Evolutionary conservation across 192 early-diverging fungal genomes (phyloP), one percentile per base, ranked within the genome.

Genomic region (Podila verticillata): DNA sequence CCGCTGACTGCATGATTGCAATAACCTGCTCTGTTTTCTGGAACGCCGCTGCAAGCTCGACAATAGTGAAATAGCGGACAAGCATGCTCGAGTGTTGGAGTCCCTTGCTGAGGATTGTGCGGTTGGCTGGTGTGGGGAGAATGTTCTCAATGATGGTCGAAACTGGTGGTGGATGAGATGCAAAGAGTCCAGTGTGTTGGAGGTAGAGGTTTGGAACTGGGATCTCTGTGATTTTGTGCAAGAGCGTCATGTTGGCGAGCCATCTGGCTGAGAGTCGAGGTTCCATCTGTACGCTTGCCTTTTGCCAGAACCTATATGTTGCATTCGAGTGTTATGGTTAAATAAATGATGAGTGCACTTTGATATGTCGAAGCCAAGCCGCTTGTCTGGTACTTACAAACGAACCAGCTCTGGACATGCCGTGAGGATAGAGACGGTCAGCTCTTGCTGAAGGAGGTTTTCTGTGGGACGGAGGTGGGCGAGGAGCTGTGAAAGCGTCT

Each of bases 341-440:
- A 56, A 31, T 63, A 20, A 22, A 9, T 49, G 29, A 31, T 2
- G 13, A 3, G 36, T 5, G 2, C 26, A 63, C 60, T 47, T 57
- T 8, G 15, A 5, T 31, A 57, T 7, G 29, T 31, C 57, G 20
- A 22, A 3, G 6, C 15, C 7, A 5, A 39, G n/a, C 4, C 36
- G 12, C 30, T 12, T 10, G 28, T 15, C 48, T 44, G 35, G 59
- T 10, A 78, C 83, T 88, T 86, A 96, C 93, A 80, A 63, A 68
- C 89, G 88, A 22, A 93, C 87, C 15, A 95, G 74, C 60, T 95
- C 94, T 4, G 94, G 93, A 71, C 92, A 95, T 47, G 84, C 87
- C 32, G 70, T 61, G 32, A 96, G 66, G 31, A 93, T 88, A 15
- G 82, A 83, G 8, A 96, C 81, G 7, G 94, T 68, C 13, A 94